Percentiles rank a stretch among this genome's conserved stretches.
phyloP scores from a whole-genome alignment of 2,329 filamentous ascomycete genomes.

The Fonsecaea monophora region DNA sequence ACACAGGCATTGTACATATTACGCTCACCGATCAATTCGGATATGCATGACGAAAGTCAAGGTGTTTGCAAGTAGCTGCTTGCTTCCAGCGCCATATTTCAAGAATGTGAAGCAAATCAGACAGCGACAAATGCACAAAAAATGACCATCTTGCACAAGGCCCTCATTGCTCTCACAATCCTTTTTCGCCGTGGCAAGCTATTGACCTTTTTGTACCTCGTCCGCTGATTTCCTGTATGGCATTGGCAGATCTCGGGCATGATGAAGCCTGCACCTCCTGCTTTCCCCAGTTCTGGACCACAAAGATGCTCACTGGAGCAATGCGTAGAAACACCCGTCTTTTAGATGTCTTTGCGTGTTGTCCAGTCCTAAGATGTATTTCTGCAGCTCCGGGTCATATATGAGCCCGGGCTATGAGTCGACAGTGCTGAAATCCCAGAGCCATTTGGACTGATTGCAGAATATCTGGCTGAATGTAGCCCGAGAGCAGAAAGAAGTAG shows the following conservation, averaged over 20 bases:
- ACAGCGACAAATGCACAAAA: background rate
- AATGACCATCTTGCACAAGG: background rate
- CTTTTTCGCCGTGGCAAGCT: background rate
- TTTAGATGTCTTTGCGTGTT: background rate
- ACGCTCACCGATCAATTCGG: background rate
- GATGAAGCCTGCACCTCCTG: background rate
- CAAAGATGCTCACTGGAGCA: background rate
- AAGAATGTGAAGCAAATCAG: background rate
- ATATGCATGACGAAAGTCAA: conserved; percentile 3
- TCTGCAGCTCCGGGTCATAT: background rate
- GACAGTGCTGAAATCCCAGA: background rate
- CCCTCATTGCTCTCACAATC: background rate
- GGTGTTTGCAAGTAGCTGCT: background rate
- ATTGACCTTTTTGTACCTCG: background rate
- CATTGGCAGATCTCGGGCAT: background rate
- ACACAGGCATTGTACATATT: conserved; percentile 25
- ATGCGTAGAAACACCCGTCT: background rate
- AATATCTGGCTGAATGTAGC: background rate
- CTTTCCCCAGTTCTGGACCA: background rate
- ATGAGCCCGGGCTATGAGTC: background rate
- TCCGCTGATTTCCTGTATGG: background rate
- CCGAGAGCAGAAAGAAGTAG: background rate
- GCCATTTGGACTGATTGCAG: background rate
- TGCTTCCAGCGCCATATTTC: background rate
- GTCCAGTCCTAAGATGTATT: background rate